Percentiles rank a stretch among this genome's conserved stretches.
phyloP scores from a whole-genome alignment of 2,329 filamentous ascomycete genomes.

The Biscogniauxia sp. region DNA sequence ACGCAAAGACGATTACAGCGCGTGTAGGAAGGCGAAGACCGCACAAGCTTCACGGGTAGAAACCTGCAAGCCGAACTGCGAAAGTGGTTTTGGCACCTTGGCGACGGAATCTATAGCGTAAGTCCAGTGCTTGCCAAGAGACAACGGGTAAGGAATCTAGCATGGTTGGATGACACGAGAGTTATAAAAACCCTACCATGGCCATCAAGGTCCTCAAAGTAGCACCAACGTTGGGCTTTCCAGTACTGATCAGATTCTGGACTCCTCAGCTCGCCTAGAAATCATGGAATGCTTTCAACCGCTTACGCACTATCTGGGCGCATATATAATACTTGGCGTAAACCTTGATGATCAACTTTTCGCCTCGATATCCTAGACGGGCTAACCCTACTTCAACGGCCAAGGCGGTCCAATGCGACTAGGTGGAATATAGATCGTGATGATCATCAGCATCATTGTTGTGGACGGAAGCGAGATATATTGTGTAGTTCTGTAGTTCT shows the following conservation, averaged over 20 bases:
- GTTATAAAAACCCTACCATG: not conserved
- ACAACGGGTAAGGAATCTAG: not conserved
- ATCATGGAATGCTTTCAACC: not conserved
- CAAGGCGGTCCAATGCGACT: not conserved
- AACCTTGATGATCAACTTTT: constrained; percentile 2
- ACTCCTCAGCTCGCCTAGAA: not conserved
- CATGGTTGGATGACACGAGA: not conserved
- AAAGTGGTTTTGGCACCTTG: not conserved
- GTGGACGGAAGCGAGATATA: not conserved
- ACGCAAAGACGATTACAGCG: no score
- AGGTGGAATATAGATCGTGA: not conserved
- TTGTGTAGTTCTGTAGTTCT: not conserved
- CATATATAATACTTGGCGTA: constrained; percentile 1
- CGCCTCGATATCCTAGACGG: not conserved
- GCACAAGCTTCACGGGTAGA: no score
- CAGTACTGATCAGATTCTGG: not conserved
- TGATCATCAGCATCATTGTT: not conserved
- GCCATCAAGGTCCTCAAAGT: constrained; percentile 6
- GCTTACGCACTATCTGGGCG: not conserved
- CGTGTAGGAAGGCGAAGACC: no score
- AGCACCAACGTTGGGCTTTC: not conserved
- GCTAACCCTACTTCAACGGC: not conserved
- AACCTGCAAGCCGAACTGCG: no score
- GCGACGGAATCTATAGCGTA: not conserved
- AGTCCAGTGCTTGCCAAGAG: not conserved